Evolutionary conservation across 257 asterid species (phyloP), one percentile per base, ranked within the genome.

Genomic region (Solanum appendiculatum): DNA sequence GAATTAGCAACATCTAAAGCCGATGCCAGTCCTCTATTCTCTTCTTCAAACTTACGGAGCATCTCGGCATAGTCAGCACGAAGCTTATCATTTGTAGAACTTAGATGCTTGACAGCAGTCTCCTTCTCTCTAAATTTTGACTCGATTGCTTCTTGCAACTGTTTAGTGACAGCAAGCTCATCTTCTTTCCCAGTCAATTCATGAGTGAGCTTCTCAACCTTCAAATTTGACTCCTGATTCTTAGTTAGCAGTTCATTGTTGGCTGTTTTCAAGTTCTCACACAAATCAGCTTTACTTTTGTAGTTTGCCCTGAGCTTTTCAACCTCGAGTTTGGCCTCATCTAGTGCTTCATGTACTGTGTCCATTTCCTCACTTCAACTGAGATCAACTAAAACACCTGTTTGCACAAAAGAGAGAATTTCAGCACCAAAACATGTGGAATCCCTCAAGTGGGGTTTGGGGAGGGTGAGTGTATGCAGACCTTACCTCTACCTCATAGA

Each of bases 1-100:
- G 90, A 91, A 90, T 91, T 93, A 74, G 95, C 95, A 69, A 91
- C 96, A 42, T 94, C 99, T 88, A 94, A 91, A 86, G 98, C 94
- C 90, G 86, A 89, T 9, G 90, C 92, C 69, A 96, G 64, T 48
- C 82, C 92, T 88, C 75, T 92, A 82, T 89, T 94, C 89, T 95
- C 98, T 29, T 94, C 96, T 86, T 94, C 97, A 72, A 37, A 85
- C 44, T 86, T 92, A 14, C 18, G 90, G 86, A 93, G 85, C 91
- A 92, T 92, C 89, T 91, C 96, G 74, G 44, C 91, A 87, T 63
- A 87, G 78, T 93, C 98, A 2, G 84, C 83, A 39, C 94, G 95
- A 56, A 95, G 96, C 74, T 93, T 95, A 86, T 94, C 96, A 69
- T 92, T 88, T 15, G 92, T 89, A 90, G 91, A 94, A 40, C 91